Evolutionary conservation across 805 yeast species (phyloP).

Genomic region (Starmerella tilneyi): DNA sequence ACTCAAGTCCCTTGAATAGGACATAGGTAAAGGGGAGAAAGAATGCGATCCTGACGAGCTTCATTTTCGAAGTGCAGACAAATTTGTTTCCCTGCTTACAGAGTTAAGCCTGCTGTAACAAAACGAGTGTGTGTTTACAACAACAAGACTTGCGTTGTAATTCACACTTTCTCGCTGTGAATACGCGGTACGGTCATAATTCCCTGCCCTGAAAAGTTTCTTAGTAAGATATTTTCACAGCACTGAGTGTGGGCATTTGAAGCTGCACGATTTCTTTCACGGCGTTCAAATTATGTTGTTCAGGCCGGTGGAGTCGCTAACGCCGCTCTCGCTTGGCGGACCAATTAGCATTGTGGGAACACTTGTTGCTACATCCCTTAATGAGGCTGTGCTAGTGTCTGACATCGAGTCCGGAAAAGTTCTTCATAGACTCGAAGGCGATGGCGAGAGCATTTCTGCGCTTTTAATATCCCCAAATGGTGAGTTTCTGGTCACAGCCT

Average conservation of each 20-base stretch:
- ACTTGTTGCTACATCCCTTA: conserved; percentile 64
- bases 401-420: conserved; percentile 49
- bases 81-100: not conserved
- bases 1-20: conserved; percentile 23
- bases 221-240: not conserved
- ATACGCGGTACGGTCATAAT: not conserved
- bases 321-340: conserved; percentile 83
- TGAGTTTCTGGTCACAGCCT: conserved; percentile 52
- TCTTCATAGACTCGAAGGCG: conserved; percentile 63
- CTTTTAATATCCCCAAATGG: conserved; percentile 72
- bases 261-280: not conserved
- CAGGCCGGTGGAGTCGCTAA: conserved; percentile 32
- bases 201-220: conserved; percentile 1
- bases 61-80: conserved; percentile 4
- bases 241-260: not conserved
- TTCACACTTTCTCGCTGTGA: no score
- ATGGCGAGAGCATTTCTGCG: conserved; percentile 70
- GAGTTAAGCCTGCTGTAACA: not conserved
- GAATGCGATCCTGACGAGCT: conserved; percentile 11
- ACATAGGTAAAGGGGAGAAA: conserved; percentile 20
- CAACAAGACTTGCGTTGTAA: not conserved
- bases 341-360: conserved; percentile 59
- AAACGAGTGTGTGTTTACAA: not conserved
- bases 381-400: conserved; percentile 66
- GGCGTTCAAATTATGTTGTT: conserved; percentile 18